Conservation (phyloP, 345 rosid genomes). For the Zanthoxylum bungeanum region DNA sequence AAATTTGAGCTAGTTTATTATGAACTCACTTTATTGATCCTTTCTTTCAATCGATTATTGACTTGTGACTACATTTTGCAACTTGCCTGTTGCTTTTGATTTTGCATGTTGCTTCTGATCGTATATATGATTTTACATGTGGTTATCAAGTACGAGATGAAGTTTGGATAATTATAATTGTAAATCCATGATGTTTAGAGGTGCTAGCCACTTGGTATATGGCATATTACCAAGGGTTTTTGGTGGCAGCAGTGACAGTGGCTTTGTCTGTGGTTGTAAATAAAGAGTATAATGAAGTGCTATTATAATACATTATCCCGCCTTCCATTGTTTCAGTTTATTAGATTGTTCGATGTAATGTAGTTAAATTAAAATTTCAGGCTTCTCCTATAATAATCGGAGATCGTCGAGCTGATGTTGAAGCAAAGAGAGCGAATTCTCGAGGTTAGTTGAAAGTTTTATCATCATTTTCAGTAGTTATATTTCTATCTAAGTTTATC, state of each 20-base stretch:
- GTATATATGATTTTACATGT: too few species aligned
- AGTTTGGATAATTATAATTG: background rate
- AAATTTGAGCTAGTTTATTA: background rate
- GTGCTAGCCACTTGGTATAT: too few species aligned
- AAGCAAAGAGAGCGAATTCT: conserved; percentile 59
- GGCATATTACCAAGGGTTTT: background rate
- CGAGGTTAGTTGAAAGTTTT: conserved; percentile 37
- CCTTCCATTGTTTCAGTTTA: background rate
- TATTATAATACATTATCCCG: background rate
- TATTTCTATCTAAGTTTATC: background rate
- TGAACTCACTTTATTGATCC: background rate
- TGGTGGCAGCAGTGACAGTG: background rate
- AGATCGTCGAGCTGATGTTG: conserved; percentile 43
- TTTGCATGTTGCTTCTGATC: too few species aligned
- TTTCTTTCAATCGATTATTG: background rate
- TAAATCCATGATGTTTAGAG: background rate
- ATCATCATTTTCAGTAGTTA: too few species aligned
- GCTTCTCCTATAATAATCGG: conserved; percentile 50
- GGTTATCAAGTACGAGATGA: background rate
- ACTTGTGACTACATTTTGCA: background rate
- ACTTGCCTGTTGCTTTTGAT: background rate
- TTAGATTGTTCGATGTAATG: background rate
- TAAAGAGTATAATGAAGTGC: background rate
- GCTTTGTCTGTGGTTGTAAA: background rate
- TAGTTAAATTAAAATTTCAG: conserved; percentile 30